phyloP scores from a whole-genome alignment of 176 grass and related monocot species.

The Hordeum vulgare region DNA sequence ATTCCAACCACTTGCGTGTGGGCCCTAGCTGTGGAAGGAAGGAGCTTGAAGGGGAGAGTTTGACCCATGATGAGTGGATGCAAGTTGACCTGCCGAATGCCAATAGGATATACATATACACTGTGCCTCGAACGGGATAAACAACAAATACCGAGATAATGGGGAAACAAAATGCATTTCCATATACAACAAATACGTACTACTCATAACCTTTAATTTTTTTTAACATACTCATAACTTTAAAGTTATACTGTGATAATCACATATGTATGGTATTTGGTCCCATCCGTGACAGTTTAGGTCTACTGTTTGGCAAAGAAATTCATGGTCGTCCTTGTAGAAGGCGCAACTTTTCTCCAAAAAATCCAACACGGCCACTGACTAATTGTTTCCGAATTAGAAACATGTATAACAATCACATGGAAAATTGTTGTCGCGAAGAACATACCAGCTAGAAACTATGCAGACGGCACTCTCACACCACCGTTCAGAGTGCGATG shows the following conservation, averaged over 20 bases:
- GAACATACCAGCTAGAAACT: no score
- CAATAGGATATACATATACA: not conserved
- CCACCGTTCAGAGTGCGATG: no score
- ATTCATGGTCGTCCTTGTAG: not conserved
- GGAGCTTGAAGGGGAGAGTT: not conserved
- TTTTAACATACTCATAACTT: no score
- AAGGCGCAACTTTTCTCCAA: not conserved
- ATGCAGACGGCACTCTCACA: no score
- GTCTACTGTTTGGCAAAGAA: no score
- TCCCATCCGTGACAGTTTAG: no score
- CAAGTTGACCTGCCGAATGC: not conserved
- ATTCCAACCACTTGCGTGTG: not conserved
- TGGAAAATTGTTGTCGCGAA: no score
- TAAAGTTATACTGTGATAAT: no score
- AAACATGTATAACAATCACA: not conserved
- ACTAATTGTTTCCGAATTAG: not conserved
- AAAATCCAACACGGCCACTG: not conserved
- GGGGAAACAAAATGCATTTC: not conserved
- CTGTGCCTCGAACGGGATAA: not conserved
- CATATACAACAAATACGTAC: no score
- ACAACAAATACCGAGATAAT: not conserved
- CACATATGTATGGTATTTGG: no score
- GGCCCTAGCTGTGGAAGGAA: not conserved
- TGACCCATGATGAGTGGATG: not conserved
- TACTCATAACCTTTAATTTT: no score